Evolutionary conservation across 768 basidiomycete genomes (phyloP), one percentile per base, ranked within the genome.

Genomic region (Hypholoma sublateritium): DNA sequence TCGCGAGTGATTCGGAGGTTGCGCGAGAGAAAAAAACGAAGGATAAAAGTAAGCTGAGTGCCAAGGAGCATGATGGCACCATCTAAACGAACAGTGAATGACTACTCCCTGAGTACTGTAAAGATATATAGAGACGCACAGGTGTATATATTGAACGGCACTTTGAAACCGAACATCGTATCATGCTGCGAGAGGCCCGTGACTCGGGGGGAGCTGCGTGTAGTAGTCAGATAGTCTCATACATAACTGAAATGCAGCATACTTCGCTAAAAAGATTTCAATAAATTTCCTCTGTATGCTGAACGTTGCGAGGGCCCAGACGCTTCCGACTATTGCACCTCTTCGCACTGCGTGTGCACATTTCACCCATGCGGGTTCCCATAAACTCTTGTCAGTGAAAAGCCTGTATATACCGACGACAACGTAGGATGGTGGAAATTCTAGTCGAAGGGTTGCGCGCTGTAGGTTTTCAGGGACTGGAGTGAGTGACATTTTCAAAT

Each of bases 391-490:
- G 69, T 95, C 93, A 0, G 89, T 92, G 64, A 85, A 79, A 5
- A 97, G 75, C 25, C 94, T 77, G 70, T 95, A 96, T 16, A 86
- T 81, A 0, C 94, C 94, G 0, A 97, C 93, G 4, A 92, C 70
- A 45, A 87, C 85, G 68, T 97, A 97, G 2, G 87, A 86, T 0
- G 94, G 91, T 0, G 92, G 86, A 61, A 93, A 88, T 42, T 85
- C 75, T 51, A 96, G 80, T 25, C 91, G 80, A 11, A 79, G 69
- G 1, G 77, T 76, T 0, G 88, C 84, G n/a, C 81, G 74, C 24
- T 73, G 70, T 9, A 90, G 78, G 43, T 80, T 60, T 16, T 71
- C 61, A 19, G 56, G 13, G 56, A 53, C 25, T 5, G 28, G 28
- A 32, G 9, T 32, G 28, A 32, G 28, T 32, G 28, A 32, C 28